These are phyloP conservation scores for Millerozyma acaciae DNA, from an alignment of 805 yeast species.

Conservation along the genomic window DNA sequence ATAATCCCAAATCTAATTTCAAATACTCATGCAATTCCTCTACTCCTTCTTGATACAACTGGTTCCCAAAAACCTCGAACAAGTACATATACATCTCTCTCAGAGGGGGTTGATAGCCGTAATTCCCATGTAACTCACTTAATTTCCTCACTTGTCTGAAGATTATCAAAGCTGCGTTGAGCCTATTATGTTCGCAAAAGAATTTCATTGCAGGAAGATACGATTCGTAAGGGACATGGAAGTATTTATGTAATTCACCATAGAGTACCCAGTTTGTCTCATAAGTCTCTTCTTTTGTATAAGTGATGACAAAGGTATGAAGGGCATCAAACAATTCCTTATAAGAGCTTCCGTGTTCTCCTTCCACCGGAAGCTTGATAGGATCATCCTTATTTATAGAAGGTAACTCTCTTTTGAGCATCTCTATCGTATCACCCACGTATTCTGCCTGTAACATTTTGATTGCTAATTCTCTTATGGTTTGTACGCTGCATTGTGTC, in stretches of 20 bases:
- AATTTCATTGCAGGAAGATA: conserved; percentile 57
- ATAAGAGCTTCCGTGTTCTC: conserved; percentile 24
- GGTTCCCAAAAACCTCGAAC: conserved; percentile 58
- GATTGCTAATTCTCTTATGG: conserved; percentile 23
- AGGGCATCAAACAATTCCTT: conserved; percentile 23
- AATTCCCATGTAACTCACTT: conserved; percentile 47
- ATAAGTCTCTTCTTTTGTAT: conserved; percentile 24
- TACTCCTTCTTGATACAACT: conserved; percentile 61
- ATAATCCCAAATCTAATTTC: conserved; percentile 55
- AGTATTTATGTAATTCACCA: conserved; percentile 51
- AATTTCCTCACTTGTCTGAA: conserved; percentile 58
- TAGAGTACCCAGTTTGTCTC: conserved; percentile 60
- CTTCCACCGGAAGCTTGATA: conserved; percentile 22
- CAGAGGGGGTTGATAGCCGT: conserved; percentile 26
- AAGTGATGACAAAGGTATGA: conserved; percentile 27
- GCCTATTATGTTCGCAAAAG: conserved; percentile 51
- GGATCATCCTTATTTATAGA: conserved; percentile 25
- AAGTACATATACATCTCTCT: conserved; percentile 56
- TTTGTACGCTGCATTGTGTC: conserved; percentile 21
- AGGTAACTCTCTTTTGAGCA: conserved; percentile 40
- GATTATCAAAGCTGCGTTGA: conserved; percentile 58
- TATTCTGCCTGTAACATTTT: conserved; percentile 31
- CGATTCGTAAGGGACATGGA: conserved; percentile 53
- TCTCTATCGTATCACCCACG: conserved; percentile 40
- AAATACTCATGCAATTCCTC: conserved; percentile 57